Base-by-base conservation (phyloP, 768 basidiomycete species). In the Boletus sp. region DNA sequence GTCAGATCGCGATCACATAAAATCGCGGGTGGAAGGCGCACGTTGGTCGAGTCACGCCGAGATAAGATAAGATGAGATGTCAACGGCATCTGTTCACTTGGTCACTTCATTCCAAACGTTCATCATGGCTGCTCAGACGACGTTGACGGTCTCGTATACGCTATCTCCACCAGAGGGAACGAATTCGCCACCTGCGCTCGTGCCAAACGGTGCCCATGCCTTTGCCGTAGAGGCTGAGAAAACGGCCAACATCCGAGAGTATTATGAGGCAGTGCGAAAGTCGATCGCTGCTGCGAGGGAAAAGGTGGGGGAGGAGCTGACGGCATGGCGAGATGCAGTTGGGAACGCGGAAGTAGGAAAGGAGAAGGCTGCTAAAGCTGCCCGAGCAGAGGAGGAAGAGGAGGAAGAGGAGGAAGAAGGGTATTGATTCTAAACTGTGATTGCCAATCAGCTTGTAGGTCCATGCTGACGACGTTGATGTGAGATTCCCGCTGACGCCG, bases 321-420 rank as follows among this genome's bases (percentile, higher is more conserved):
- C 90, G 0, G 78, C 69, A 5, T 91, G 89, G 90, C 79, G 86
- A 64, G 89, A 92, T 71, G 79, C 80, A 7, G 84, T 90, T 5
- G 87, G 89, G 12, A 86, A 79, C 47, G 66, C 72, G 7, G 90
- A 92, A 68, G 67, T 80, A 63, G 77, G 65, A 15, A 90, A 88
- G 64, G 89, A 90, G 62, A 76, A 72, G 54, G 72, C 66, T 14
- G 70, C 66, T 45, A 75, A 72, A 54, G 72, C 74, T 8, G 77
- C 77, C 9, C 78, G 71, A 0, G 72, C 76, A 11, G 82, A 76
- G 9, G 79, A 77, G 4, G 83, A n/a, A n/a, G n/a, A 78, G 15
- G 80, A 77, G 1, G 81, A 78, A 0, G 79, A 76, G 0, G 78
- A 76, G 1, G 78, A 78, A 24, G 73, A 59, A 24, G 20, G 35